phyloP scores from a whole-genome alignment of 2,329 filamentous ascomycete species.

The Ustulina deusta region DNA sequence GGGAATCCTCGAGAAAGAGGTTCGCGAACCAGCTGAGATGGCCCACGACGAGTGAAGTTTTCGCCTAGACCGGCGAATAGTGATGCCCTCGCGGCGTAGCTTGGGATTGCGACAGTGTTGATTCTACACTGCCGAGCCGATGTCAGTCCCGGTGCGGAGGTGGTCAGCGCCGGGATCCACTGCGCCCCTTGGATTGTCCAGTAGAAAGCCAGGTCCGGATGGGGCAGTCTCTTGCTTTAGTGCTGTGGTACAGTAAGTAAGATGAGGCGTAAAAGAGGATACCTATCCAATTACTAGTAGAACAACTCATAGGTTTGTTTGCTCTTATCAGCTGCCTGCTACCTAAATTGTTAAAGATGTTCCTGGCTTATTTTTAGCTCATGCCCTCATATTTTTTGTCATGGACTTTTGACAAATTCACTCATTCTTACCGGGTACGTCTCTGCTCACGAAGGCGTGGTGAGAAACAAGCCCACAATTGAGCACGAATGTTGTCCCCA shows the following conservation, averaged over 20 bases:
- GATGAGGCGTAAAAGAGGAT: constrained; percentile 4
- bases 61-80: constrained; percentile 35
- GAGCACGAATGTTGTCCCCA: too few species aligned
- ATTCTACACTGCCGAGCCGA: constrained; percentile 39
- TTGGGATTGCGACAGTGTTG: neutral
- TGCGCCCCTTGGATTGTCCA: constrained; percentile 30
- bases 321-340: neutral
- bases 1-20: neutral
- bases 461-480: neutral
- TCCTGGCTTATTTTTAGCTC: neutral
- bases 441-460: neutral
- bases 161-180: constrained; percentile 35
- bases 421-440: neutral
- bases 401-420: neutral
- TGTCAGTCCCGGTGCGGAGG: constrained; percentile 40
- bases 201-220: constrained; percentile 24
- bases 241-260: constrained; percentile 13
- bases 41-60: too few species aligned
- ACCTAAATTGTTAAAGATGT: neutral
- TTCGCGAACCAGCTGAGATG: neutral
- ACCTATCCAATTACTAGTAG: constrained; percentile 23
- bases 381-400: too few species aligned
- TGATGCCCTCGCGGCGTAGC: constrained; percentile 13
- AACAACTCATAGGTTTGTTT: neutral
- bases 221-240: constrained; percentile 15